phyloP scores from a whole-genome alignment of 192 early-diverging fungal species.

The Spinellus fusiger region DNA sequence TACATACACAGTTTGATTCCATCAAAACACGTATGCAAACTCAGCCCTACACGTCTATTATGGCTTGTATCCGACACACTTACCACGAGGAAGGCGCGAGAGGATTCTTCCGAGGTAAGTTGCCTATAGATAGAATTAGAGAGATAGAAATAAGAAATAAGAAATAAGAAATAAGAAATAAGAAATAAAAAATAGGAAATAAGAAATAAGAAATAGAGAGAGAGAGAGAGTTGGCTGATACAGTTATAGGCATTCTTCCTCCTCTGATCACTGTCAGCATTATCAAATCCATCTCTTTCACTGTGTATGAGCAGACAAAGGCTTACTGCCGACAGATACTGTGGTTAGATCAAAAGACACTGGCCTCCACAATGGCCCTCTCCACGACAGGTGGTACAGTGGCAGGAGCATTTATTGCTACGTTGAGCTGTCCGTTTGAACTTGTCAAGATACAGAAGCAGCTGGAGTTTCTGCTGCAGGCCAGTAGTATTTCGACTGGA shows the following conservation, averaged over 20 bases:
- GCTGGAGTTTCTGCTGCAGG: constrained; percentile 48
- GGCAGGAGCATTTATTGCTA: constrained; percentile 59
- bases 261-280: constrained; percentile 76
- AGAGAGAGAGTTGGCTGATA: too few relatives aligned
- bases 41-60: constrained; percentile 71
- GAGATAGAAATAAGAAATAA: neutral
- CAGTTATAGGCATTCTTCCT: constrained; percentile 63
- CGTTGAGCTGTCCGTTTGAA: constrained; percentile 68
- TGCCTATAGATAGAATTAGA: neutral
- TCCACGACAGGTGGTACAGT: constrained; percentile 49
- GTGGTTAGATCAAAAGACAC: constrained; percentile 31
- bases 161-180: too few relatives aligned
- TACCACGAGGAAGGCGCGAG: constrained; percentile 74
- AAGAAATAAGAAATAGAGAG: too few relatives aligned
- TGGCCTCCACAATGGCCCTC: constrained; percentile 34
- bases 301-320: constrained; percentile 77
- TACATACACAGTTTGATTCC: constrained; percentile 67
- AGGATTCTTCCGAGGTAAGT: constrained; percentile 84
- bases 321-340: constrained; percentile 34
- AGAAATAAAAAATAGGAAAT: too few relatives aligned
- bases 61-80: constrained; percentile 70
- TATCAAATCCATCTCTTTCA: constrained; percentile 84
- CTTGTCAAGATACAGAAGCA: constrained; percentile 73
- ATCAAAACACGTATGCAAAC: constrained; percentile 98
- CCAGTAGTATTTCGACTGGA: constrained; percentile 39